phyloP scores from a whole-genome alignment of 2,329 filamentous ascomycete genomes.

The Paraphaeosphaeria minitans region DNA sequence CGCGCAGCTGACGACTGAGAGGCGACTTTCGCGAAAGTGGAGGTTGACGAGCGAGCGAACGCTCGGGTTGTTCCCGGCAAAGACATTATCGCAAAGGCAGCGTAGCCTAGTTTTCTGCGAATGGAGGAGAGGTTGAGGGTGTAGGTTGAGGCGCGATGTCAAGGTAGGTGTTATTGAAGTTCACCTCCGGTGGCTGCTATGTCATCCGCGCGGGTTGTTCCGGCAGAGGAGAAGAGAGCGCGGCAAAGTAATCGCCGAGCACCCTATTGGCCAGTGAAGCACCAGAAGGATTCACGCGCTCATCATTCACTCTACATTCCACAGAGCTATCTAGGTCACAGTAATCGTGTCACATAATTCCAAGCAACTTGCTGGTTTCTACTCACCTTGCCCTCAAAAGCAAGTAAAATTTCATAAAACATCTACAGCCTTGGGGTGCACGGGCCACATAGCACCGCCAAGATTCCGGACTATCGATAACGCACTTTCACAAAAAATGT shows the following conservation, averaged over 20 bases:
- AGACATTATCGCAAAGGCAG: conserved; percentile 33
- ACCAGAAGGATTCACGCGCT: not conserved
- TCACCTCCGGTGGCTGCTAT: conserved; percentile 27
- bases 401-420: not conserved
- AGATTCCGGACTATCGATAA: conserved; percentile 22
- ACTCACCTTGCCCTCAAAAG: too few species aligned
- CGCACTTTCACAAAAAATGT: conserved; percentile 17
- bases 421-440: not conserved
- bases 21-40: conserved; percentile 34
- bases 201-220: conserved; percentile 30
- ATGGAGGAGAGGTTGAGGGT: not conserved
- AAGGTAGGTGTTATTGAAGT: conserved; percentile 23
- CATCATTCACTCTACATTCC: not conserved
- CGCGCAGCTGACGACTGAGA: conserved; percentile 29
- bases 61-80: conserved; percentile 32
- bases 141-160: conserved; percentile 7
- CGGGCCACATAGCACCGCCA: not conserved
- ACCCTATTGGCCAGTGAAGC: conserved; percentile 4
- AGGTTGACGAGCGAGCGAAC: conserved; percentile 30
- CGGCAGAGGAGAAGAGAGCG: conserved; percentile 14
- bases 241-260: conserved; percentile 24
- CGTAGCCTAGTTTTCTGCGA: conserved; percentile 3
- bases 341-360: too few species aligned
- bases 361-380: not conserved
- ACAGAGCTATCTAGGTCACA: not conserved